phyloP scores from a whole-genome alignment of 73 alveolate genomes.

The Tetrahymena malaccensis region DNA sequence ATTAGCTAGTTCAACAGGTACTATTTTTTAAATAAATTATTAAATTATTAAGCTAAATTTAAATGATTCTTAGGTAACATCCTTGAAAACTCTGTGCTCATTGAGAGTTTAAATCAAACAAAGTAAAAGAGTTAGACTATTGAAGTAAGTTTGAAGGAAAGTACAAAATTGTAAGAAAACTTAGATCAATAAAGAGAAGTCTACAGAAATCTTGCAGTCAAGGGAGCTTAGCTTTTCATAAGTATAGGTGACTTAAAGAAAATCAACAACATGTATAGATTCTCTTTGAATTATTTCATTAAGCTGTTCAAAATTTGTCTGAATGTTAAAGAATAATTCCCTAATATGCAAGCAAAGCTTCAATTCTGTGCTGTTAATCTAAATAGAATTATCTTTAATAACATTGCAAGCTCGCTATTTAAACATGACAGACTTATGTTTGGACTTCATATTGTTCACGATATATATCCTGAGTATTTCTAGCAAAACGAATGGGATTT shows the following conservation, averaged over 20 bases:
- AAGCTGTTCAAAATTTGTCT: conserved; percentile 89
- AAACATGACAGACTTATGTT: conserved; percentile 97
- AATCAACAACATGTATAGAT: conserved; percentile 98
- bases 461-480: conserved; percentile 80
- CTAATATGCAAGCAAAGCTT: conserved; percentile 72
- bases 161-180: conserved; percentile 6
- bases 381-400: conserved; percentile 24
- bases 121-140: conserved; percentile 51
- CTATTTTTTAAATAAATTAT: neutral
- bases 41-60: neutral
- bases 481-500: conserved; percentile 96
- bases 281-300: conserved; percentile 94
- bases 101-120: conserved; percentile 94
- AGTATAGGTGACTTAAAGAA: conserved; percentile 89
- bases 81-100: conserved; percentile 95
- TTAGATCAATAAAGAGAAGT: conserved; percentile 95
- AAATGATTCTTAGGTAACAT: conserved; percentile 20
- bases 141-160: conserved; percentile 36
- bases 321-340: conserved; percentile 62
- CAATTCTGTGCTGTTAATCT: conserved; percentile 31
- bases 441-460: conserved; percentile 91
- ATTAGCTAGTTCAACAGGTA: conserved; percentile 96
- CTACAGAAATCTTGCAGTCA: conserved; percentile 86
- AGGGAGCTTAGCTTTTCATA: conserved; percentile 94
- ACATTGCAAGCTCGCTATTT: conserved; percentile 90